Evolutionary conservation across 768 basidiomycete species (phyloP), one percentile per base, ranked within the genome.

Genomic region (Russula dissimulans): DNA sequence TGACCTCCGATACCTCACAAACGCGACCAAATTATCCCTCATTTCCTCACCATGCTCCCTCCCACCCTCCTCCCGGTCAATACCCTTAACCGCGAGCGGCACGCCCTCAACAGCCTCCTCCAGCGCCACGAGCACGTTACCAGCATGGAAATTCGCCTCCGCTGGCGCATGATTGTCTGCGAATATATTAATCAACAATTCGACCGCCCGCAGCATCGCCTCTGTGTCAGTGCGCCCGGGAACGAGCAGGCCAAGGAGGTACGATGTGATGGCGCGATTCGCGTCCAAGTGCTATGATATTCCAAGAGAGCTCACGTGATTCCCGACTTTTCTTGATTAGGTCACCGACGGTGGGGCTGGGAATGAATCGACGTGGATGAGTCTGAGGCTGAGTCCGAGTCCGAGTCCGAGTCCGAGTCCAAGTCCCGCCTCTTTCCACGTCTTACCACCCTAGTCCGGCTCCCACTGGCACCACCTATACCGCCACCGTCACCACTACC

Each of bases 101-200:
- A 90, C 70, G 12, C 79, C 79, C 46, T 85, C 86, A 10, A 87
- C 76, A 54, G 81, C 80, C n/a, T 74, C 77, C 14, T 72, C 74
- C 6, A 93, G 78, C 53, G 73, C 74, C 17, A 77, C 77, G 0
- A 87, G 72, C 68, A 80, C 89, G 14, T 73, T 69, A 0, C 81
- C 81, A 57, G 84, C 74, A 44, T 82, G 79, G 76, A 93, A 94
- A 70, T 91, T 91, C 59, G 82, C 69, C 69, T 97, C 94, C 68
- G 89, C 93, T 0, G 86, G 79, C 55, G 82, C 71, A 8, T 72
- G 78, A 72, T 97, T 94, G 73, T 97, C 94, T 3, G 93, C 91
- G 71, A 89, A 97, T 54, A 95, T 91, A 69, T 97, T 94, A 59
- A 97, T 89, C 47, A 97, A 75, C 29, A 88, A 89, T 14, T 93